Conservation (phyloP, 2,329 filamentous ascomycete species). For the Hypomyces rosellus region DNA sequence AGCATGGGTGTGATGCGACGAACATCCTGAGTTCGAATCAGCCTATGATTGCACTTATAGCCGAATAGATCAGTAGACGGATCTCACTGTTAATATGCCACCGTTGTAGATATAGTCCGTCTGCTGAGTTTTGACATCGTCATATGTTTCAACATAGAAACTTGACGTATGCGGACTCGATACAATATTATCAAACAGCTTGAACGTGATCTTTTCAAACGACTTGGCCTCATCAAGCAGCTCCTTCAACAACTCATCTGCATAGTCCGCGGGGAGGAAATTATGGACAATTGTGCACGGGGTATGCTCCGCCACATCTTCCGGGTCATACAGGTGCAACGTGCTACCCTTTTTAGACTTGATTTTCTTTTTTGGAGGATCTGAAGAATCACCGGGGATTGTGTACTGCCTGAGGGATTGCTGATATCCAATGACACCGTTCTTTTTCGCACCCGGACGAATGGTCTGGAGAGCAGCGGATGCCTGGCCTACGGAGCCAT, state of each 20-base stretch:
- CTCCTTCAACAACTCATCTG: constrained; percentile 68
- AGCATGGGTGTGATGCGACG: constrained; percentile 71
- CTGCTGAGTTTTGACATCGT: constrained; percentile 64
- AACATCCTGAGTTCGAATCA: constrained; percentile 52
- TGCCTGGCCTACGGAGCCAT: constrained; percentile 67
- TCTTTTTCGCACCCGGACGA: constrained; percentile 26
- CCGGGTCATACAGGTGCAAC: constrained; percentile 73
- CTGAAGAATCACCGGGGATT: constrained; percentile 9
- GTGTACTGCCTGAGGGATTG: constrained; percentile 55
- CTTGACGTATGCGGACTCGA: constrained; percentile 76
- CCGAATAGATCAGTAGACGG: background rate
- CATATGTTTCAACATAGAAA: constrained; percentile 72
- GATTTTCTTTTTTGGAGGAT: constrained; percentile 39
- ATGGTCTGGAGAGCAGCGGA: constrained; percentile 45
- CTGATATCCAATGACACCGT: constrained; percentile 47
- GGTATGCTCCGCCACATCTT: constrained; percentile 74
- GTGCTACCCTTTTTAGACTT: constrained; percentile 74
- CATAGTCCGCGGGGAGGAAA: constrained; percentile 67
- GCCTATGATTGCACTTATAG: background rate
- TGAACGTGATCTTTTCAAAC: constrained; percentile 68
- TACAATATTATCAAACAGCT: constrained; percentile 83
- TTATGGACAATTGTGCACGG: constrained; percentile 92
- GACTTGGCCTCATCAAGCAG: constrained; percentile 66
- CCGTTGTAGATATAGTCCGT: constrained; percentile 86
- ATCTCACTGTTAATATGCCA: constrained; percentile 52